phyloP scores from a whole-genome alignment of 1,284 basidiomycete genomes.

The Ceratobasidium theobromae region DNA sequence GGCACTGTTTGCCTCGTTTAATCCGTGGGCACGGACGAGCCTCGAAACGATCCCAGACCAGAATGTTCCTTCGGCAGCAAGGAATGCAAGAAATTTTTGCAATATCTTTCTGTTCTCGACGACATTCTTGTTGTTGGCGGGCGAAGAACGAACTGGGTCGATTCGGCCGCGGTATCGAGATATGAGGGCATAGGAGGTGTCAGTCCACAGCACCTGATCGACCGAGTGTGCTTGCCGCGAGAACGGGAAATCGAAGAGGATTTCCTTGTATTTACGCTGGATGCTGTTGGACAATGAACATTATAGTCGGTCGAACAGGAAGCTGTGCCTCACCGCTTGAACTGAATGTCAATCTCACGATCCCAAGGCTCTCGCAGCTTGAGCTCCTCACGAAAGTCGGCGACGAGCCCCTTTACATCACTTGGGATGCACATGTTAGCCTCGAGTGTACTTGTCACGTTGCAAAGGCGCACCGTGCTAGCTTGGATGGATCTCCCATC shows the following conservation, averaged over 20 bases:
- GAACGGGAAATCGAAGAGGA: slow-evolving; percentile 75
- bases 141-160: slow-evolving; percentile 41
- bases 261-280: slow-evolving; percentile 69
- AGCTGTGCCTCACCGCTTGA: background rate
- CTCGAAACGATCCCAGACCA: slow-evolving; percentile 77
- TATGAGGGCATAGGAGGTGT: slow-evolving; percentile 87
- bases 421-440: slow-evolving; percentile 26
- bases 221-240: slow-evolving; percentile 76
- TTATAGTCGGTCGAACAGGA: slow-evolving; percentile 27
- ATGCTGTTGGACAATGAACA: slow-evolving; percentile 52
- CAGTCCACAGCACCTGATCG: slow-evolving; percentile 86
- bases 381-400: slow-evolving; percentile 53
- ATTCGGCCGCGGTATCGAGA: slow-evolving; percentile 78
- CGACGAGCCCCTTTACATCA: slow-evolving; percentile 40
- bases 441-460: background rate
- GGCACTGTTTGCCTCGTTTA: slow-evolving; percentile 58
- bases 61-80: slow-evolving; percentile 84
- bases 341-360: slow-evolving; percentile 75
- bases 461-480: background rate
- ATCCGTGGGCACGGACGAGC: slow-evolving; percentile 65
- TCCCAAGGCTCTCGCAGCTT: slow-evolving; percentile 73
- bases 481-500: slow-evolving; percentile 21
- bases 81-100: slow-evolving; percentile 84
- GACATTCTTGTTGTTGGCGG: slow-evolving; percentile 50
- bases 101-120: slow-evolving; percentile 83